These are phyloP conservation scores for Paecilomyces formosus DNA, from an alignment of 2,329 filamentous ascomycete species.

Conservation along the genomic window DNA sequence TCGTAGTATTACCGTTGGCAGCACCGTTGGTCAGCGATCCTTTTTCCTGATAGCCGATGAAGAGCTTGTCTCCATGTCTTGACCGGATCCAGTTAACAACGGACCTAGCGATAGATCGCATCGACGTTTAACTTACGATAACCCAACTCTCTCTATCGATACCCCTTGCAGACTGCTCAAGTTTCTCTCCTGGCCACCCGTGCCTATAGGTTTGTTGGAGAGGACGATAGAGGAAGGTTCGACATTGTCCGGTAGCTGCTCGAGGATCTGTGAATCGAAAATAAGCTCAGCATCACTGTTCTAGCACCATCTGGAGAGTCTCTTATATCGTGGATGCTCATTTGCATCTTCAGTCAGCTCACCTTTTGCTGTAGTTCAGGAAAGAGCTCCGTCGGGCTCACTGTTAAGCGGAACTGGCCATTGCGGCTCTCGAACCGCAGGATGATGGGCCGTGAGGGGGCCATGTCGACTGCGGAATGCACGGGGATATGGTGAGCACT, in stretches of 20 bases:
- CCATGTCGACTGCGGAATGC: constrained; percentile 18
- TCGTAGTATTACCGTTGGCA: constrained; percentile 16
- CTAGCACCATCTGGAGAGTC: not conserved
- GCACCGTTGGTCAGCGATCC: constrained; percentile 44
- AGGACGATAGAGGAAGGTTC: constrained; percentile 50
- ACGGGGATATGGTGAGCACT: not conserved
- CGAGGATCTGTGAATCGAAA: constrained; percentile 41
- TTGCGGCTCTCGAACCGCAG: constrained; percentile 84
- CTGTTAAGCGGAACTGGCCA: constrained; percentile 79
- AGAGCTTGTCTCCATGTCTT: constrained; percentile 88
- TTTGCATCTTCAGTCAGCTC: constrained; percentile 3
- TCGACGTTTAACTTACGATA: constrained; percentile 38
- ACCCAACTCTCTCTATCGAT: constrained; percentile 49
- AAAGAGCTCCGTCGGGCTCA: constrained; percentile 70
- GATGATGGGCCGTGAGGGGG: constrained; percentile 55
- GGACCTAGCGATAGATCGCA: not conserved
- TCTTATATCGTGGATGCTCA: not conserved
- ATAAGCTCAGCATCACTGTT: not conserved
- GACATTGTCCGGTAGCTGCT: constrained; percentile 51
- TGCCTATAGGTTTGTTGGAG: constrained; percentile 54
- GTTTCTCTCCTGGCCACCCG: constrained; percentile 46
- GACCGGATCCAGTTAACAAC: not conserved
- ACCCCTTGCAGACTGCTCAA: constrained; percentile 47
- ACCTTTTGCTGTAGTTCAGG: constrained; percentile 45
- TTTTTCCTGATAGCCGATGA: constrained; percentile 67